phyloP scores from a whole-genome alignment of 306 rosid species.

The Dryas alaskensis region DNA sequence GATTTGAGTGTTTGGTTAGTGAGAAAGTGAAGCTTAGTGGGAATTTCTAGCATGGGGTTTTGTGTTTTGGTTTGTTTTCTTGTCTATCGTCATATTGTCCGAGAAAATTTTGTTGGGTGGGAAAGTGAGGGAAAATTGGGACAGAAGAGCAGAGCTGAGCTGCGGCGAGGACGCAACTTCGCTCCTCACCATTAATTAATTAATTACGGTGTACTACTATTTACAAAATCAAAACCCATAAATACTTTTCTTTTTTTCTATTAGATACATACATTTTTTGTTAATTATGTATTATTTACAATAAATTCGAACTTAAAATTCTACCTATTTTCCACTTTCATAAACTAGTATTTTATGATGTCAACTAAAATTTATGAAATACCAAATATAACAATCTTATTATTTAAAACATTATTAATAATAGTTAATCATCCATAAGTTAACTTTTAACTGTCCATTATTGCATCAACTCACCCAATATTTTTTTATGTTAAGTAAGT shows the following conservation, averaged over 20 bases:
- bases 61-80: not conserved
- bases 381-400: no score
- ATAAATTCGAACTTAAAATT: no score
- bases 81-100: conserved; percentile 8
- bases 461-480: no score
- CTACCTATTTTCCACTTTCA: no score
- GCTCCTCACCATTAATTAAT: conserved; percentile 9
- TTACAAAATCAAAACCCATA: not conserved
- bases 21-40: conserved; percentile 3
- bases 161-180: conserved; percentile 5
- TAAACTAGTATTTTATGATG: no score
- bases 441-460: no score
- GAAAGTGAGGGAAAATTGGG: not conserved
- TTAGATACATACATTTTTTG: no score
- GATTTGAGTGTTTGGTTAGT: conserved; percentile 13
- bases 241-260: not conserved
- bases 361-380: no score
- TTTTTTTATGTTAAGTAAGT: no score
- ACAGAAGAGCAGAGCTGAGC: not conserved
- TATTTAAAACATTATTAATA: no score
- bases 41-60: not conserved
- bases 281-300: no score
- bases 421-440: no score
- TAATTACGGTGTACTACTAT: not conserved
- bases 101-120: not conserved